Evolutionary conservation across 345 rosid species (phyloP).

Genomic region (Erodium maritimum): DNA sequence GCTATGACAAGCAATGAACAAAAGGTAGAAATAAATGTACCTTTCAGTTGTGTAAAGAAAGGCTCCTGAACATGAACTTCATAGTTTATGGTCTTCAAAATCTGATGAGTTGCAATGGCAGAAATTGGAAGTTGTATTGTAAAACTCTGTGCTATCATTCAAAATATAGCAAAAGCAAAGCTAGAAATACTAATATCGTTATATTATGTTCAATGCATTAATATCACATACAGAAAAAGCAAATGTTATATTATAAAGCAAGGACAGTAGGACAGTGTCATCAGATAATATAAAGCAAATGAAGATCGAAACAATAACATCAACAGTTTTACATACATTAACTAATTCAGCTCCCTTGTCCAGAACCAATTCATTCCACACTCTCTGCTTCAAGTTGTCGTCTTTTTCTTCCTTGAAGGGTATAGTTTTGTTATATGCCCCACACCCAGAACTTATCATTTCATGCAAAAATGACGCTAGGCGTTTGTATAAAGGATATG

Average conservation of each 20-base stretch:
- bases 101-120: constrained; percentile 23
- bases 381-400: constrained; percentile 8
- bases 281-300: too few species aligned
- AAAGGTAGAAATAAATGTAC: constrained; percentile 13
- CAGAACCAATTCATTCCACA: constrained; percentile 20
- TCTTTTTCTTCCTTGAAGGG: constrained; percentile 8
- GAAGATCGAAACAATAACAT: background rate
- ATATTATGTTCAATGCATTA: too few species aligned
- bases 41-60: constrained; percentile 54
- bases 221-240: too few species aligned
- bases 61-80: constrained; percentile 74
- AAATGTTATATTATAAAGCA: too few species aligned
- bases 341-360: constrained; percentile 27
- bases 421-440: background rate
- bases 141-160: background rate
- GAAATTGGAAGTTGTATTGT: background rate
- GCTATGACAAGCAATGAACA: background rate
- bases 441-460: constrained; percentile 20
- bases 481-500: constrained; percentile 30
- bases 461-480: constrained; percentile 36
- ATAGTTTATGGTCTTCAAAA: constrained; percentile 37
- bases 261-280: too few species aligned
- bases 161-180: background rate
- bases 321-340: constrained; percentile 8
- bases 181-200: background rate